These are phyloP conservation scores for Microdochium trichocladiopsis DNA, from an alignment of 2,329 filamentous ascomycete genomes.

Conservation along the genomic window DNA sequence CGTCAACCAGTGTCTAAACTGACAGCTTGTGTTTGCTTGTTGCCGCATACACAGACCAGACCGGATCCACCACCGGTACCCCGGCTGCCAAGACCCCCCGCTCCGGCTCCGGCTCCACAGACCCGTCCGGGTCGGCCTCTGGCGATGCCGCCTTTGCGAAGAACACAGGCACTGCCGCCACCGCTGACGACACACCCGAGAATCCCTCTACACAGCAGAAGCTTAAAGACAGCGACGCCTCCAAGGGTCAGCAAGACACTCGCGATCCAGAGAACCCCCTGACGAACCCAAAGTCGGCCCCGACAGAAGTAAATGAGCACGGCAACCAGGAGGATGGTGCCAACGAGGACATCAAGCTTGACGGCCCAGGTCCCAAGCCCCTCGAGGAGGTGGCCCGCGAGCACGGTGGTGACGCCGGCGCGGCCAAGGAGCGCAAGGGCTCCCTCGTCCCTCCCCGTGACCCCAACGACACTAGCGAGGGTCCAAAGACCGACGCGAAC, in stretches of 20 bases:
- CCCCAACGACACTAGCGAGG: constrained; percentile 6
- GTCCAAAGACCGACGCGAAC: constrained; percentile 23
- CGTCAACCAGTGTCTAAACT: no score
- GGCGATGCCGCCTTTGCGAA: constrained; percentile 11
- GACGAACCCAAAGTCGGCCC: constrained; percentile 24
- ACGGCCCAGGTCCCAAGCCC: constrained; percentile 35
- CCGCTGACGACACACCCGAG: constrained; percentile 13
- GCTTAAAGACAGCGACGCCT: constrained; percentile 13
- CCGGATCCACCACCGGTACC: background rate
- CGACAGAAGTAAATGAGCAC: constrained; percentile 27
- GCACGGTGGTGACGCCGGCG: constrained; percentile 20
- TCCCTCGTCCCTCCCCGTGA: constrained; percentile 1
- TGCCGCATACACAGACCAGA: constrained; percentile 3
- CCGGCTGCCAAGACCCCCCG: constrained; percentile 1
- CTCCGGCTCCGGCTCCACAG: constrained; percentile 4
- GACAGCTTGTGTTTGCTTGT: no score
- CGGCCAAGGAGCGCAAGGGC: constrained; percentile 1
- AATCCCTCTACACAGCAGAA: constrained; percentile 19
- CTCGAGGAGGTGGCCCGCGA: constrained; percentile 22
- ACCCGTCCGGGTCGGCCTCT: background rate
- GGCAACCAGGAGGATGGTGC: constrained; percentile 14
- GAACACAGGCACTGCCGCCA: constrained; percentile 15
- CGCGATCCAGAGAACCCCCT: constrained; percentile 27
- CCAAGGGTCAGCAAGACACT: constrained; percentile 29
- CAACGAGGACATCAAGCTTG: constrained; percentile 25